Evolutionary conservation across 106 monocot species (phyloP).

Genomic region (Platanthera guangdongensis): DNA sequence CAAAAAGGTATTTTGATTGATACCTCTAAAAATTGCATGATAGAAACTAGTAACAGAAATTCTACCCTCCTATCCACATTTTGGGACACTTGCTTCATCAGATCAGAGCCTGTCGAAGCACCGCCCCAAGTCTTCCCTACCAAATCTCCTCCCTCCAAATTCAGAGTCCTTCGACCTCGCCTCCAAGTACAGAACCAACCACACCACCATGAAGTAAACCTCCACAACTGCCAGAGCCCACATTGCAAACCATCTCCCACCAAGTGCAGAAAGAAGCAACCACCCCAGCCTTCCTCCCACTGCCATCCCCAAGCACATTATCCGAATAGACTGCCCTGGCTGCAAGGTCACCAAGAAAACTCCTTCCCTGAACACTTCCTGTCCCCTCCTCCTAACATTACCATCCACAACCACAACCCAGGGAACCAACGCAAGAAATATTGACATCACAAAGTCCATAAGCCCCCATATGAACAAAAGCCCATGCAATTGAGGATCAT

Average conservation of each 20-base stretch:
- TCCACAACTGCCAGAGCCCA: slow-evolving; percentile 34
- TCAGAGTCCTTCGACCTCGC: slow-evolving; percentile 38
- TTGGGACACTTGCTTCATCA: background rate
- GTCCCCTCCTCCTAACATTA: slow-evolving; percentile 26
- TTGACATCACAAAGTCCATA: slow-evolving; percentile 33
- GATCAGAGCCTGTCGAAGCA: slow-evolving; percentile 32
- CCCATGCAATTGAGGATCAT: slow-evolving; percentile 21
- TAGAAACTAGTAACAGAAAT: background rate
- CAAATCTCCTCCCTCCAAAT: slow-evolving; percentile 40
- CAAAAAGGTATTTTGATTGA: slow-evolving; percentile 7
- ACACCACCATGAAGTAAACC: slow-evolving; percentile 77
- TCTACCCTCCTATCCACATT: background rate
- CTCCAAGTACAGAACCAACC: slow-evolving; percentile 51
- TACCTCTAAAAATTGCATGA: slow-evolving; percentile 10
- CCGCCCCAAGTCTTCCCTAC: slow-evolving; percentile 44
- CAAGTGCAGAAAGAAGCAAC: slow-evolving; percentile 20
- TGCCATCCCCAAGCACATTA: slow-evolving; percentile 47
- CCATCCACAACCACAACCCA: slow-evolving; percentile 49
- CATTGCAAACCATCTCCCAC: slow-evolving; percentile 32
- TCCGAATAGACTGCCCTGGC: slow-evolving; percentile 23
- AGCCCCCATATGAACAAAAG: slow-evolving; percentile 46
- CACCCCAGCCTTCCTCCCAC: slow-evolving; percentile 42
- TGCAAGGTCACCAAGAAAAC: slow-evolving; percentile 29
- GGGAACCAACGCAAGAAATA: slow-evolving; percentile 36
- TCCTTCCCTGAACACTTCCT: slow-evolving; percentile 48